These are phyloP conservation scores for Colletotrichum lentis DNA, from an alignment of 2,329 filamentous ascomycete species.

Conservation along the genomic window DNA sequence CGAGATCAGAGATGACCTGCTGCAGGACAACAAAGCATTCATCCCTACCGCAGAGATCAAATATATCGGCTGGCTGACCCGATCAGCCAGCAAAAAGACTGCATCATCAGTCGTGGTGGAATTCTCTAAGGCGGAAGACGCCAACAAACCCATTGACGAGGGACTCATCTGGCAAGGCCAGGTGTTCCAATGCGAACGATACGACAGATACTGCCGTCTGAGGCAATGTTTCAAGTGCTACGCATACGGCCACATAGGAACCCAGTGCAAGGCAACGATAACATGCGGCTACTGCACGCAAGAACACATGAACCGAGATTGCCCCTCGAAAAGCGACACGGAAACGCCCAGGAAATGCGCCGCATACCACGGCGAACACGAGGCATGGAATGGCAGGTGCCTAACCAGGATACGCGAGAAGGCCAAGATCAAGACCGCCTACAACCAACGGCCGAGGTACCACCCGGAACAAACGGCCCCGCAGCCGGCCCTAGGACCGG, in stretches of 20 bases:
- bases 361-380: not conserved
- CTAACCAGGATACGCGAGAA: slow-evolving; percentile 5
- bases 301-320: slow-evolving; percentile 14
- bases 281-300: slow-evolving; percentile 30
- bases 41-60: slow-evolving; percentile 20
- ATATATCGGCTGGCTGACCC: slow-evolving; percentile 11
- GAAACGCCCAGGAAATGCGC: not conserved
- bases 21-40: slow-evolving; percentile 11
- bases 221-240: slow-evolving; percentile 30
- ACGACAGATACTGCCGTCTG: slow-evolving; percentile 18
- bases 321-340: slow-evolving; percentile 7
- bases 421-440: slow-evolving; percentile 13
- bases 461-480: not conserved
- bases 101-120: not conserved
- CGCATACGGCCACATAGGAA: slow-evolving; percentile 33
- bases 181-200: slow-evolving; percentile 19
- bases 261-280: slow-evolving; percentile 30
- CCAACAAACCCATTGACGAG: slow-evolving; percentile 6
- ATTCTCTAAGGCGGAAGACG: slow-evolving; percentile 6
- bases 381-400: slow-evolving; percentile 7
- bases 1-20: not conserved
- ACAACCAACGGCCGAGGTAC: slow-evolving; percentile 12
- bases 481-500: not conserved
- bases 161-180: slow-evolving; percentile 15
- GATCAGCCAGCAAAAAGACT: slow-evolving; percentile 4